phyloP scores from a whole-genome alignment of 257 asterid genomes.

The Thymus quinquecostatus region DNA sequence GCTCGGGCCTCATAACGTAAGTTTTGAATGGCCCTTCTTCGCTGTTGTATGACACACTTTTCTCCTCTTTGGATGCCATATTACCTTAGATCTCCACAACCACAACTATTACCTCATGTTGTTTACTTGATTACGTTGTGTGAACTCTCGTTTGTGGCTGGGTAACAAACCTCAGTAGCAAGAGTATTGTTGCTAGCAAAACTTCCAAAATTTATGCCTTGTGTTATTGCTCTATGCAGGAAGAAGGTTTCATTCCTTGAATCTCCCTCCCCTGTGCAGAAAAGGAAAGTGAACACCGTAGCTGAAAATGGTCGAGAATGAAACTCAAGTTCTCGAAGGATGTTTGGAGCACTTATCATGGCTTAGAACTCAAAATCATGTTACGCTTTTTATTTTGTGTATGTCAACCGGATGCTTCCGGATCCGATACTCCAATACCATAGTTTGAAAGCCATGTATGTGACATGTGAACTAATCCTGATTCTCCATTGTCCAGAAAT shows the following conservation, averaged over 20 bases:
- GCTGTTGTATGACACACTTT: background rate
- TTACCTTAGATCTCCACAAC: background rate
- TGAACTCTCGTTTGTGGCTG: slow-evolving; percentile 6
- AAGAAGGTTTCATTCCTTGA: slow-evolving; percentile 8
- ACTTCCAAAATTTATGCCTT: background rate
- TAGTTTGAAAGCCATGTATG: slow-evolving; percentile 8
- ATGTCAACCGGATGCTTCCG: background rate
- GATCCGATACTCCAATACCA: background rate
- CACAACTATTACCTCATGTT: background rate
- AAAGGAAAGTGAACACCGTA: background rate
- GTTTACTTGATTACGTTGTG: background rate
- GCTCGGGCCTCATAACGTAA: slow-evolving; percentile 1
- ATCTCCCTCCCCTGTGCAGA: background rate
- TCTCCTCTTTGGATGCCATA: background rate
- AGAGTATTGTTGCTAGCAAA: background rate
- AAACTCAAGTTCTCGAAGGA: slow-evolving; percentile 1
- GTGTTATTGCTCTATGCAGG: slow-evolving; percentile 19
- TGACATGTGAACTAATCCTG: background rate
- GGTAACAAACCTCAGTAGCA: slow-evolving; percentile 8
- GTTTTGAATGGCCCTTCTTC: background rate
- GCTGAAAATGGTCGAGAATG: slow-evolving; percentile 15
- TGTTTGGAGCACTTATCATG: background rate
- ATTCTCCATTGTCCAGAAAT: background rate
- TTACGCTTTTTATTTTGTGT: no score
- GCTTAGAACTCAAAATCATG: background rate